Percentiles rank a stretch among this genome's conserved stretches.
Evolutionary conservation across 345 rosid genomes (phyloP).

Genomic region (Acer saccharum): DNA sequence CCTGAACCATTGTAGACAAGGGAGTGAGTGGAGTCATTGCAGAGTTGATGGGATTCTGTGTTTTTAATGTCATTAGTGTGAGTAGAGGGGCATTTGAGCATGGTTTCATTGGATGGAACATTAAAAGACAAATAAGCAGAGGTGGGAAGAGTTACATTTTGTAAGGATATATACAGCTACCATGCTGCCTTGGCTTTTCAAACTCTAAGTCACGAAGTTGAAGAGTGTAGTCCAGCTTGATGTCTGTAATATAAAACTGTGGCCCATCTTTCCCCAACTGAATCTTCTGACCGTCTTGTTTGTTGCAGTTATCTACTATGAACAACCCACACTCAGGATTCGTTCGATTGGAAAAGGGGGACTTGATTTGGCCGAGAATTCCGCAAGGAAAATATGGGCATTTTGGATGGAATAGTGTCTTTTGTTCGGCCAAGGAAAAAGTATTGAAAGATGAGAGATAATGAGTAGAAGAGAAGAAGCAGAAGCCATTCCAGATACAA

Average conservation of each 20-base stretch:
- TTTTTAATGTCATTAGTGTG: too few species aligned
- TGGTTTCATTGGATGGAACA: neutral
- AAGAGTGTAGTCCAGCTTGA: constrained; percentile 35
- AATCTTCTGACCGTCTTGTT: constrained; percentile 12
- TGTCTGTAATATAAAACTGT: constrained; percentile 28
- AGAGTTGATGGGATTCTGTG: neutral
- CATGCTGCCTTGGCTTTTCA: neutral
- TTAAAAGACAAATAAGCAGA: constrained; percentile 13
- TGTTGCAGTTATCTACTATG: constrained; percentile 28
- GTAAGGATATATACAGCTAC: constrained; percentile 29
- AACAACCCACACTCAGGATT: constrained; percentile 31
- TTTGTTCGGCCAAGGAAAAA: constrained; percentile 2
- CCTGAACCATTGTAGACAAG: too few species aligned
- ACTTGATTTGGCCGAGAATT: neutral
- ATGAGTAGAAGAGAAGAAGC: neutral
- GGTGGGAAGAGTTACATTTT: constrained; percentile 34
- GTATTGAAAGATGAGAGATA: constrained; percentile 4
- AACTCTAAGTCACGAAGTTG: constrained; percentile 11
- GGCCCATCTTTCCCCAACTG: constrained; percentile 29
- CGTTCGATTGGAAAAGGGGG: constrained; percentile 24
- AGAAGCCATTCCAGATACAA: neutral
- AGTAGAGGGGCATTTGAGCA: constrained; percentile 31
- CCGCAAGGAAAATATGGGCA: constrained; percentile 36
- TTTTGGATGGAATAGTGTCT: neutral
- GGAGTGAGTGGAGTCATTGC: constrained; percentile 17